Base-by-base conservation (phyloP, 2,329 filamentous ascomycete genomes). In the Penicillium concentricum region DNA sequence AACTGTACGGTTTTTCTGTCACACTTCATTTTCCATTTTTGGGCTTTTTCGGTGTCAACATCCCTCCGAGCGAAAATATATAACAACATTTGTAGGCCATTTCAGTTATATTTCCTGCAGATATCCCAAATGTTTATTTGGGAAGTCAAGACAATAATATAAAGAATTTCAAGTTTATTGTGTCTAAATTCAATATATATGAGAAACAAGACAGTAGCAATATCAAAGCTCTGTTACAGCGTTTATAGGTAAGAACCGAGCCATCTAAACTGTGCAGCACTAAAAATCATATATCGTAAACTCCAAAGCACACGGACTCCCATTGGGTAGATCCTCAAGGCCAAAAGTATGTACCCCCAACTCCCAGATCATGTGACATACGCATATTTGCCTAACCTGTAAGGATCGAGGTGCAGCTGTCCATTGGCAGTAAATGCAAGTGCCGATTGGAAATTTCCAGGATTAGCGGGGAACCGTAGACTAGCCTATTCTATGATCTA, bases 361-460 rank as follows among this genome's bases (percentile, higher is more conserved):
- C 18, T 35, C 28, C n/a, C 20, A 7, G 34, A 44, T 56, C 41
- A 56, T 35, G 35, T 56, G 54, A 54, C 9, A 34, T 22, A 5
- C 0, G 26, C 24, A 35, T 41, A 39, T 59, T 49, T 52, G 56
- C 55, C 58, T 58, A 51, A 65, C 61, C 59, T 59, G 62, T 59
- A 63, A 65, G 62, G 62, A 57, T 54, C 55, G 26, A 51, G 24
- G 24, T 51, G 38, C 43, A 53, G 44, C 22, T 20, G 12, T 8
- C 46, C 47, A 32, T 44, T 30, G 22, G 32, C 24, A 35, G 18
- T 15, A 44, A 38, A 38, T 22, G 53, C 16, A 44, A 42, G 28
- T 28, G 32, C 42, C 35, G 34, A 45, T 51, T 44, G 54, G 47
- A 34, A 39, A 34, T 18, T 24, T 30, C 18, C 2, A 32, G 28